Evolutionary conservation across 768 basidiomycete species (phyloP), one percentile per base, ranked within the genome.

Genomic region (Mycena rosella): DNA sequence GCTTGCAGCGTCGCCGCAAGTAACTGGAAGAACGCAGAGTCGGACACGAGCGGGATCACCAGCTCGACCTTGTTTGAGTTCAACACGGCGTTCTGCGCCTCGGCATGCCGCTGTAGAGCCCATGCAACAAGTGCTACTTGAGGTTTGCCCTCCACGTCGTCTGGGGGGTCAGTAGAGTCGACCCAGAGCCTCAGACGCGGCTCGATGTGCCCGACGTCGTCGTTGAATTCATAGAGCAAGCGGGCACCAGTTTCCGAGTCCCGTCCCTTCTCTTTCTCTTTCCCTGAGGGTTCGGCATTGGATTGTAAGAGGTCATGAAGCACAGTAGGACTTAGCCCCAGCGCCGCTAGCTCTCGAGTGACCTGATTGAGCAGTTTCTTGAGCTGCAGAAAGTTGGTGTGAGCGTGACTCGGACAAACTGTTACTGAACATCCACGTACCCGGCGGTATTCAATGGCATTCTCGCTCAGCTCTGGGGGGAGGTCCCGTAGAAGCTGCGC

Each of bases 341-440:
- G 81, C 2, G 87, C 84, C 5, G 87, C 83, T 20, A 98, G 88
- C 78, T 98, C 96, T 11, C 81, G 78, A 0, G 93, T 93, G 40
- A 96, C 87, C 74, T 90, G 86, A 68, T 94, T 93, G 71, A 98
- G 96, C 32, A 96, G 81, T 73, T 93, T 95, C 81, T 98, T 98
- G 62, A 98, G 89, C 93, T 97, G 72, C 45, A 69, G 51, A 22
- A 15, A 52, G n/a, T n/a, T n/a, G 42, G 57, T 27, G 56, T 26
- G 11, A 65, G 34, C 32, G 59, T 27, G 8, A 14, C 9, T 26
- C 40, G 8, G 17, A n/a, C 48, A 62, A 26, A 45, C n/a, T n/a
- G 48, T 13, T 36, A 5, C 57, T 14, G 56, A 14, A 3, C 69
- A 74, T 29, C n/a, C n/a, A n/a, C n/a, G n/a, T 62, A 93, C 94